Evolutionary conservation across 1,284 basidiomycete species (phyloP).

Genomic region (Taiwanofungus camphoratus): DNA sequence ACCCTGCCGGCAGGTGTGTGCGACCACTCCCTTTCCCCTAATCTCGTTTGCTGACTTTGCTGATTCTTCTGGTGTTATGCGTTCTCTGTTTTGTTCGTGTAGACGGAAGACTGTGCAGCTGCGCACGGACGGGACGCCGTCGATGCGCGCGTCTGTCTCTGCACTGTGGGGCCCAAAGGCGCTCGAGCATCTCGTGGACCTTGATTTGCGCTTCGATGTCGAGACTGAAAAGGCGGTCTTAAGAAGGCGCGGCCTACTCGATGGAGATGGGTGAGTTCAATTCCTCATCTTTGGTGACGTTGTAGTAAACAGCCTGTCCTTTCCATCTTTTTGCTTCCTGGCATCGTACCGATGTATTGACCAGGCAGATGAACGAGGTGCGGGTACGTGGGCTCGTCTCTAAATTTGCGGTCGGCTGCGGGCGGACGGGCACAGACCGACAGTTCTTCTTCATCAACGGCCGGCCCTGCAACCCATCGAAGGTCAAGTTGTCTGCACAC

Average conservation of each 20-base stretch:
- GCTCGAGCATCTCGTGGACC: conserved; percentile 68
- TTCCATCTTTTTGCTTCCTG: not conserved
- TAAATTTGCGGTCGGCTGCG: conserved; percentile 67
- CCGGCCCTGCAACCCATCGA: conserved; percentile 77
- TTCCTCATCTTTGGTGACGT: not conserved
- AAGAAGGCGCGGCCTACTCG: conserved; percentile 25
- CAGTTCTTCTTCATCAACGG: conserved; percentile 97
- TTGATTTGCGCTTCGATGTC: conserved; percentile 70
- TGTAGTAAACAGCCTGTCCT: too few species aligned
- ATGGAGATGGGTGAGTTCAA: conserved; percentile 21
- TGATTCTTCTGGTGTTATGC: not conserved
- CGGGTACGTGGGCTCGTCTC: conserved; percentile 73
- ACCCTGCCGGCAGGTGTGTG: conserved; percentile 66
- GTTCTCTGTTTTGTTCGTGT: conserved; percentile 1
- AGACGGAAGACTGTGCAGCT: conserved; percentile 75
- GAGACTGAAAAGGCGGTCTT: conserved; percentile 49
- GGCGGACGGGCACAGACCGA: conserved; percentile 75
- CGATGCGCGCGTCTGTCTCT: conserved; percentile 61
- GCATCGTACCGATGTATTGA: not conserved
- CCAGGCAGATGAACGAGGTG: conserved; percentile 37
- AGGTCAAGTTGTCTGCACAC: conserved; percentile 38
- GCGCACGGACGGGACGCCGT: conserved; percentile 63
- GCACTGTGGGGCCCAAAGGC: conserved; percentile 85
- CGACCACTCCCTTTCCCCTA: not conserved
- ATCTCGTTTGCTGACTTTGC: not conserved